phyloP scores from a whole-genome alignment of 2,329 filamentous ascomycete genomes.

The Phialemoniopsis sp. region DNA sequence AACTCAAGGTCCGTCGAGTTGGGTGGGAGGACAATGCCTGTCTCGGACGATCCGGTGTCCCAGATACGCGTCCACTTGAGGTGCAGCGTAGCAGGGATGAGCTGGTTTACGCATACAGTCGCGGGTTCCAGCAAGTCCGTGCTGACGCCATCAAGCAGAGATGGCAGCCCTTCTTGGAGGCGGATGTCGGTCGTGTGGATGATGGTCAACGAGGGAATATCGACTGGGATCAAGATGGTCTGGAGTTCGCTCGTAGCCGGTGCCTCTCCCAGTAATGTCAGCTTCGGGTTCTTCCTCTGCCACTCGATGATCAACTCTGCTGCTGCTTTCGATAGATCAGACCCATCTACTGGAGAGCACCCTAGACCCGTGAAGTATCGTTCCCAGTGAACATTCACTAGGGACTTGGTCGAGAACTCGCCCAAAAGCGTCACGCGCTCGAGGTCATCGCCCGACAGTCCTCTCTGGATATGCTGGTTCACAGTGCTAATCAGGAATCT shows the following conservation, averaged over 20 bases:
- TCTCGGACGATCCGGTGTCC: slow-evolving; percentile 42
- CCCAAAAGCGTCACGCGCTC: slow-evolving; percentile 53
- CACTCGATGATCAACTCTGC: slow-evolving; percentile 28
- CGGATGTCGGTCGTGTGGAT: slow-evolving; percentile 74
- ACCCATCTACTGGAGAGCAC: no score
- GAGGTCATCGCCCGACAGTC: slow-evolving; percentile 45
- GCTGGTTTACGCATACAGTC: slow-evolving; percentile 55
- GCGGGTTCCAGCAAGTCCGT: no score
- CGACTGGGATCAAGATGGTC: slow-evolving; percentile 82
- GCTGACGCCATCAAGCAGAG: background rate
- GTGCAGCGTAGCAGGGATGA: slow-evolving; percentile 58
- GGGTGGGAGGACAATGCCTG: slow-evolving; percentile 16
- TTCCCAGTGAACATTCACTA: slow-evolving; percentile 43
- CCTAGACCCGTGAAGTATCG: slow-evolving; percentile 47
- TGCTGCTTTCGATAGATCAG: no score
- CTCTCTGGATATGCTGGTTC: slow-evolving; percentile 34
- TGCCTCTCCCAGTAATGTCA: slow-evolving; percentile 24
- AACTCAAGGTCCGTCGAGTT: slow-evolving; percentile 59
- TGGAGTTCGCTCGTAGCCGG: slow-evolving; percentile 34
- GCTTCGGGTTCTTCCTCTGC: slow-evolving; percentile 24
- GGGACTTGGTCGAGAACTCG: slow-evolving; percentile 42
- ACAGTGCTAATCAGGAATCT: slow-evolving; percentile 41
- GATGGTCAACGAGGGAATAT: slow-evolving; percentile 78
- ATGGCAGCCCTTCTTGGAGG: slow-evolving; percentile 31
- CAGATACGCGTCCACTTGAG: slow-evolving; percentile 60